Percentiles rank a stretch among this genome's conserved stretches.
phyloP scores from a whole-genome alignment of 2,329 filamentous ascomycete species.

The Fulvia fulva region DNA sequence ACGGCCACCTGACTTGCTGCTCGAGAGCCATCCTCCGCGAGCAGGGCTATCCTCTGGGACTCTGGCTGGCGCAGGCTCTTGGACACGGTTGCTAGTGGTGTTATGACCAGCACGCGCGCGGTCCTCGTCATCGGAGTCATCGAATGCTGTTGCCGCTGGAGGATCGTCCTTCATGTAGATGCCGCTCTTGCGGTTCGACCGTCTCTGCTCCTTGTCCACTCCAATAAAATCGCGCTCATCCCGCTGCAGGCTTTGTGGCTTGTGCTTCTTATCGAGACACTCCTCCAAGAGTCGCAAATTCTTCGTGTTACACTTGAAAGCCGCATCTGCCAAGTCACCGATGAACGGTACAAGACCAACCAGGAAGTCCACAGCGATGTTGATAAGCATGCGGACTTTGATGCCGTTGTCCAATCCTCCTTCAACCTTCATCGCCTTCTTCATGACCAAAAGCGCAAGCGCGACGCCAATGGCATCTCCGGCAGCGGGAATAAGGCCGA shows the following conservation, averaged over 20 bases:
- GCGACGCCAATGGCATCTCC: conserved; percentile 72
- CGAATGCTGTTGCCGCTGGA: conserved; percentile 45
- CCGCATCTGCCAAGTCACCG: conserved; percentile 70
- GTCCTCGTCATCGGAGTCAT: conserved; percentile 43
- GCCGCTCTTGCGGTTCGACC: conserved; percentile 31
- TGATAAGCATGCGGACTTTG: conserved; percentile 70
- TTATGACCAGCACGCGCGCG: neutral
- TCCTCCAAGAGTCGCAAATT: conserved; percentile 68
- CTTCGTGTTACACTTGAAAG: conserved; percentile 70
- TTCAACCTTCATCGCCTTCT: conserved; percentile 68
- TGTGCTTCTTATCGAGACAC: conserved; percentile 65
- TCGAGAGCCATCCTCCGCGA: conserved; percentile 18
- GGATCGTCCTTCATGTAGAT: conserved; percentile 34
- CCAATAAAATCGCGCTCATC: conserved; percentile 27
- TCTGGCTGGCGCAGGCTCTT: conserved; percentile 14
- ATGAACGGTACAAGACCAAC: conserved; percentile 71
- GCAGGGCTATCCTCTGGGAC: conserved; percentile 17
- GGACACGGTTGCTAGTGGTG: conserved; percentile 3
- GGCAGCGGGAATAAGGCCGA: conserved; percentile 75
- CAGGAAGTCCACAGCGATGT: conserved; percentile 69
- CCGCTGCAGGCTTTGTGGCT: conserved; percentile 35
- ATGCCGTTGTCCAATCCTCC: conserved; percentile 65
- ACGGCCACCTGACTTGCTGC: conserved; percentile 8
- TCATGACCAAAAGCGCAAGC: conserved; percentile 71
- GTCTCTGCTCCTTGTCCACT: conserved; percentile 31